Evolutionary conservation across 495 filamentous ascomycete genomes (phyloP).

Genomic region (Apodospora peruviana): DNA sequence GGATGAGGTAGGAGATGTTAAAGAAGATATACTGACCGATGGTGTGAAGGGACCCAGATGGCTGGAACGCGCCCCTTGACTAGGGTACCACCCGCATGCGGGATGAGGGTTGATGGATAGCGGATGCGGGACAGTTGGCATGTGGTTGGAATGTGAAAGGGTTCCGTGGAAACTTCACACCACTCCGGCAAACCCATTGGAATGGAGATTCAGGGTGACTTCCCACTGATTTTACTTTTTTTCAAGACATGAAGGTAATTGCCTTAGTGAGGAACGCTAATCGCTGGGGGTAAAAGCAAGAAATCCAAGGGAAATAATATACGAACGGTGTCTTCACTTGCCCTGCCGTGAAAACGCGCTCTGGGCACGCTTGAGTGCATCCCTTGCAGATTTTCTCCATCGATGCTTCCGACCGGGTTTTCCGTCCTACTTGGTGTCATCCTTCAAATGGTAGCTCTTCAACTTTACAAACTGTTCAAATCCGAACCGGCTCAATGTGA

Average conservation of each 20-base stretch:
- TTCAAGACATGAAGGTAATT: too few relatives aligned
- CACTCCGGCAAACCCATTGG: constrained; percentile 12
- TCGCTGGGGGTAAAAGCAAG: too few relatives aligned
- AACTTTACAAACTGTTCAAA: constrained; percentile 94
- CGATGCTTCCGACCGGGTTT: constrained; percentile 20
- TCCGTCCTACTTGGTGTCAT: constrained; percentile 68
- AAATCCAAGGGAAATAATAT: too few relatives aligned
- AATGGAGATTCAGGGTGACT: neutral
- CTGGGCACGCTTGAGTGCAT: constrained; percentile 19
- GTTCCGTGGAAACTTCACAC: constrained; percentile 3
- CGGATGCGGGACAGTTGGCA: neutral
- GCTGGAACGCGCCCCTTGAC: constrained; percentile 14
- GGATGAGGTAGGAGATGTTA: constrained; percentile 6
- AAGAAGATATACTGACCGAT: constrained; percentile 19
- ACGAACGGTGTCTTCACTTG: too few relatives aligned
- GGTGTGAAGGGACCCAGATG: constrained; percentile 5
- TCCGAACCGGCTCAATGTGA: constrained; percentile 81
- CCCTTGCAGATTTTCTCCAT: constrained; percentile 18
- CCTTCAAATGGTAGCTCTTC: constrained; percentile 93
- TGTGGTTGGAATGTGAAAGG: constrained; percentile 16
- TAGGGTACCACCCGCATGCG: neutral
- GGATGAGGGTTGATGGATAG: neutral
- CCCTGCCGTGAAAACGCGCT: too few relatives aligned
- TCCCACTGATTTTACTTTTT: too few relatives aligned
- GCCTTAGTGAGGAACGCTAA: too few relatives aligned